Evolutionary conservation across 208 protist species (phyloP).

Genomic region (Wallacemonas sp.): DNA sequence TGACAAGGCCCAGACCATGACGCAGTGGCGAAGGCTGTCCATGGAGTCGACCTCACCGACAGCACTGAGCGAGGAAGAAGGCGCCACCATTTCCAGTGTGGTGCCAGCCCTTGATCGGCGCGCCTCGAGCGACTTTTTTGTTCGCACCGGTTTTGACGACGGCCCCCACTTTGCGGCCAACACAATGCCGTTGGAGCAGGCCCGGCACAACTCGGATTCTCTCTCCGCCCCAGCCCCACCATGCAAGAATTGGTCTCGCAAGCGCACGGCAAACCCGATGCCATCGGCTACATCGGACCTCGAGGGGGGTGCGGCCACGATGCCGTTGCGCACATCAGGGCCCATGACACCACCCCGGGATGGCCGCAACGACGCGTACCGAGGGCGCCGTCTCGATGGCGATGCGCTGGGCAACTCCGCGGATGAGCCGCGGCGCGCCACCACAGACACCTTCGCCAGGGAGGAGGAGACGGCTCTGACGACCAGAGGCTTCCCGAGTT

Average conservation of each 20-base stretch:
- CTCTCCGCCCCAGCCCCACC: not conserved
- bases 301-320: too few relatives aligned
- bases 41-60: not conserved
- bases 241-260: slow-evolving; percentile 11
- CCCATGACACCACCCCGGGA: slow-evolving; percentile 4
- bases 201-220: not conserved
- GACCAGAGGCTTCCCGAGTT: not conserved
- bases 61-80: not conserved
- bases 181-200: not conserved
- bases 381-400: slow-evolving; percentile 5
- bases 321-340: not conserved
- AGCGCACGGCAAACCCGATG: slow-evolving; percentile 4
- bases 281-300: not conserved
- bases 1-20: slow-evolving; percentile 35
- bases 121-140: not conserved
- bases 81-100: slow-evolving; percentile 1
- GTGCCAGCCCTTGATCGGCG: not conserved
- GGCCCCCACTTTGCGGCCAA: not conserved
- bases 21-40: slow-evolving; percentile 31
- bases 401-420: not conserved
- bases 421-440: too few relatives aligned
- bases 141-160: not conserved
- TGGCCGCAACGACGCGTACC: slow-evolving; percentile 8
- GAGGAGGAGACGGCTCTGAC: not conserved
- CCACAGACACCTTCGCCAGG: too few relatives aligned